A percentile compares a stretch with the other conserved stretches of the same genome.
Evolutionary conservation across 2,329 filamentous ascomycete species (phyloP).

Genomic region (Raffaelea ambrosiae): DNA sequence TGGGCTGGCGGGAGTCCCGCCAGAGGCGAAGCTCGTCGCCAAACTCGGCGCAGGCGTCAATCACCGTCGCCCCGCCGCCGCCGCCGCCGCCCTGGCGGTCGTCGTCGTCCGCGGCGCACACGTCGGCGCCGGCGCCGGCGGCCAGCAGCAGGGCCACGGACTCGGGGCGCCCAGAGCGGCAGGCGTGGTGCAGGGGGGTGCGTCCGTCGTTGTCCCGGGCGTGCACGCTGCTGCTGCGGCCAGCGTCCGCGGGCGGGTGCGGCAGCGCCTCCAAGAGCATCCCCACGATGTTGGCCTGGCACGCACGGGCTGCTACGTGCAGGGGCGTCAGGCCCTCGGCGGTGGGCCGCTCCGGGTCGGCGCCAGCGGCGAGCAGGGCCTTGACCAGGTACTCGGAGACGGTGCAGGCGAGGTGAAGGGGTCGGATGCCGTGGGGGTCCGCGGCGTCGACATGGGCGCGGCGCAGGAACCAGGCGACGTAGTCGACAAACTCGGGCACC

Average conservation of each 20-base stretch:
- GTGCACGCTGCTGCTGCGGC: background rate
- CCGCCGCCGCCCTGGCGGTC: background rate
- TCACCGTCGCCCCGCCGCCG: background rate
- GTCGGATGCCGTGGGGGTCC: background rate
- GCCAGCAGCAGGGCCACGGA: slow-evolving; percentile 2
- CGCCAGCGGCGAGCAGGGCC: background rate
- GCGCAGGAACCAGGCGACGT: background rate
- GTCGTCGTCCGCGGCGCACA: background rate
- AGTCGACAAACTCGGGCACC: background rate
- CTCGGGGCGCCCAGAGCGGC: slow-evolving; percentile 3
- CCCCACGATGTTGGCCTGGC: slow-evolving; percentile 4
- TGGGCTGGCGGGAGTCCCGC: background rate
- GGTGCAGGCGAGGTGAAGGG: slow-evolving; percentile 1
- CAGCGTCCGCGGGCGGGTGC: background rate
- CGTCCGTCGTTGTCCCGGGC: background rate
- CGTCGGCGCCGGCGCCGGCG: background rate
- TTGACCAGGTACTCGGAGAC: background rate
- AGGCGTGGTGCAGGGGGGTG: slow-evolving; percentile 1
- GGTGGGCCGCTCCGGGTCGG: background rate
- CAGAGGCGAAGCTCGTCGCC: background rate
- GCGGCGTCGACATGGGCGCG: background rate
- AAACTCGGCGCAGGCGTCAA: background rate
- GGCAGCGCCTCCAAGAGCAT: background rate
- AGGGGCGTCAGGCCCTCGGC: slow-evolving; percentile 2
- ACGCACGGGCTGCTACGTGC: slow-evolving; percentile 2